Conservation (phyloP, 1,284 basidiomycete genomes). For the Ustilago crameri region DNA sequence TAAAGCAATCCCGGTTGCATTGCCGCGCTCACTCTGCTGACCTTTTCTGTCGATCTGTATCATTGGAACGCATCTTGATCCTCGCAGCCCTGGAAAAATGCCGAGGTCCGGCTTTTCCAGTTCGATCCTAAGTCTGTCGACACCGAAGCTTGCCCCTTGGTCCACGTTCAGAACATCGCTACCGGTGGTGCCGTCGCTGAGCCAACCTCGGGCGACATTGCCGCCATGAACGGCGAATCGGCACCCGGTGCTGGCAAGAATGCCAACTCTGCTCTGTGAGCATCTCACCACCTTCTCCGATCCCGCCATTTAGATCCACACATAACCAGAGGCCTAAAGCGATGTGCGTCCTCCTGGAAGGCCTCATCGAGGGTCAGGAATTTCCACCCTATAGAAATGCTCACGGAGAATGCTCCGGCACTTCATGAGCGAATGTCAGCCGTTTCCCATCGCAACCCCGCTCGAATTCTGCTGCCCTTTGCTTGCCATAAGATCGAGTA, state of each 20-base stretch:
- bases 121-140: constrained; percentile 56
- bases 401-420: constrained; percentile 42
- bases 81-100: constrained; percentile 63
- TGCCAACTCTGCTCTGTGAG: constrained; percentile 50
- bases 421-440: constrained; percentile 35
- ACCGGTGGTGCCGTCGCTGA: constrained; percentile 56
- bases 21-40: not conserved
- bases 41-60: not conserved
- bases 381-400: constrained; percentile 13
- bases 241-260: constrained; percentile 72
- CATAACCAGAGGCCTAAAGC: not conserved
- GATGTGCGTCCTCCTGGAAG: not conserved
- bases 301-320: not conserved
- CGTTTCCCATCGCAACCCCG: not conserved
- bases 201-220: constrained; percentile 57
- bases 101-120: constrained; percentile 62
- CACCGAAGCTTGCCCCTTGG: constrained; percentile 53
- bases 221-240: constrained; percentile 19
- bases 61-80: not conserved
- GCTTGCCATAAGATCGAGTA: not conserved
- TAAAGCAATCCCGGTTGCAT: too few species aligned
- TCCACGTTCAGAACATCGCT: constrained; percentile 47
- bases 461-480: not conserved
- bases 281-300: constrained; percentile 15
- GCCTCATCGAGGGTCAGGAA: not conserved